phyloP scores from a whole-genome alignment of 306 rosid species.

The Acacia melanoxylon region DNA sequence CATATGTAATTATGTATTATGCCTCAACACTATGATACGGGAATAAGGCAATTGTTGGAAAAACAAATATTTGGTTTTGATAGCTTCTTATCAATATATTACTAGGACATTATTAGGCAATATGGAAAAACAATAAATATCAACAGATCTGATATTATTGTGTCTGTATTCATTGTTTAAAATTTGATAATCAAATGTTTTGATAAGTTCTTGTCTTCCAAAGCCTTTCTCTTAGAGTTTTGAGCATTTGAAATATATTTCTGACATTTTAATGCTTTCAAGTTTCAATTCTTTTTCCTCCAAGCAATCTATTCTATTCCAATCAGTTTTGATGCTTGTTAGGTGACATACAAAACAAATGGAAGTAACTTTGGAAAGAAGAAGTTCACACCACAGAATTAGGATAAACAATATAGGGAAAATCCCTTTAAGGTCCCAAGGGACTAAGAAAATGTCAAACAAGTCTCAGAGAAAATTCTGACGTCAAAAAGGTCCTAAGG shows the following conservation, averaged over 20 bases:
- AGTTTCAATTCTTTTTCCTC: not conserved
- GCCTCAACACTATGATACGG: not conserved
- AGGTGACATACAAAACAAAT: not conserved
- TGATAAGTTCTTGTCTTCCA: not conserved
- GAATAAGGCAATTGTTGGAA: not conserved
- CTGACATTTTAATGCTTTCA: not conserved
- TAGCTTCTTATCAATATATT: not conserved
- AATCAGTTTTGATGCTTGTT: not conserved
- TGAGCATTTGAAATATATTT: not conserved
- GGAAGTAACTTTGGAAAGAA: constrained; percentile 1
- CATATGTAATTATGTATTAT: not conserved
- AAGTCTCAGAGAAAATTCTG: too few species aligned
- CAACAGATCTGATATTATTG: not conserved
- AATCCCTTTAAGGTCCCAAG: too few species aligned
- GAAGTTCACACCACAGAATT: not conserved
- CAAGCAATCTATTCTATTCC: not conserved
- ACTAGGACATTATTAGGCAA: not conserved
- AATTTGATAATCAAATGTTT: not conserved
- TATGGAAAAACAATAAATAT: not conserved
- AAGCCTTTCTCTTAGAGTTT: not conserved
- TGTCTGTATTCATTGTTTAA: not conserved
- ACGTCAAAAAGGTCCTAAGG: too few species aligned
- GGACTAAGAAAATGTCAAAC: too few species aligned
- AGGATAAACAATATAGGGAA: not conserved
- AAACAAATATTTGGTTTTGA: not conserved